phyloP scores from a whole-genome alignment of 129 eudicot species.

The Mikania micrantha region DNA sequence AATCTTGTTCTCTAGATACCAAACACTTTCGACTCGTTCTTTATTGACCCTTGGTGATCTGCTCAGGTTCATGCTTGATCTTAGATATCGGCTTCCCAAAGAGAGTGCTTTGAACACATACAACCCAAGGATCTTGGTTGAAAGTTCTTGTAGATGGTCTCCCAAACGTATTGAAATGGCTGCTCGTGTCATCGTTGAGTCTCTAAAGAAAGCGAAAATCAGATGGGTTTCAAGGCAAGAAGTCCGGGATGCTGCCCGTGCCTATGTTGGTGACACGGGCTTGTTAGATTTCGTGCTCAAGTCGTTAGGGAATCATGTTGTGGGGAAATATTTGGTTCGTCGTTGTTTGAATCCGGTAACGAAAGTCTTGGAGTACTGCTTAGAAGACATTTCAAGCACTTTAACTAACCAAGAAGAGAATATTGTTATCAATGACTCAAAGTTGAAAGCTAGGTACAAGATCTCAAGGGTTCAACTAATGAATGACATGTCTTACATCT shows the following conservation, averaged over 20 bases:
- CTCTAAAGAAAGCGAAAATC: slow-evolving; percentile 65
- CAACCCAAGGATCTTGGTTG: slow-evolving; percentile 60
- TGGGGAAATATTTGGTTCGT: slow-evolving; percentile 81
- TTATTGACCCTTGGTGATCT: slow-evolving; percentile 63
- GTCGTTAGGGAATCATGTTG: slow-evolving; percentile 86
- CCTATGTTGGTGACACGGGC: slow-evolving; percentile 92
- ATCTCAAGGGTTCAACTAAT: slow-evolving; percentile 57
- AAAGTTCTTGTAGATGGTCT: slow-evolving; percentile 86
- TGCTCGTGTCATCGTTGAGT: slow-evolving; percentile 76
- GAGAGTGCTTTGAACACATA: slow-evolving; percentile 37
- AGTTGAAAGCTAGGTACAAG: slow-evolving; percentile 36
- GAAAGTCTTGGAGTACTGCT: slow-evolving; percentile 82
- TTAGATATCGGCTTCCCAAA: slow-evolving; percentile 49
- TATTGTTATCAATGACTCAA: slow-evolving; percentile 26
- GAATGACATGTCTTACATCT: slow-evolving; percentile 61
- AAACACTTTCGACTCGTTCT: slow-evolving; percentile 66
- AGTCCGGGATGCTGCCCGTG: slow-evolving; percentile 93
- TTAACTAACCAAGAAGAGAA: slow-evolving; percentile 46
- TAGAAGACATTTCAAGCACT: slow-evolving; percentile 63
- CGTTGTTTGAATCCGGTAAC: slow-evolving; percentile 91
- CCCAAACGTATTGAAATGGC: slow-evolving; percentile 98
- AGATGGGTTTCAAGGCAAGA: slow-evolving; percentile 95
- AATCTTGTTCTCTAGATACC: slow-evolving; percentile 56
- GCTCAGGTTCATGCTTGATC: slow-evolving; percentile 76
- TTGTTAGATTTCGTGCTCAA: slow-evolving; percentile 87